Percentiles rank a stretch among this genome's conserved stretches.
Conservation (phyloP, 2,329 filamentous ascomycete genomes). For the Annulohypoxylon truncatum region DNA sequence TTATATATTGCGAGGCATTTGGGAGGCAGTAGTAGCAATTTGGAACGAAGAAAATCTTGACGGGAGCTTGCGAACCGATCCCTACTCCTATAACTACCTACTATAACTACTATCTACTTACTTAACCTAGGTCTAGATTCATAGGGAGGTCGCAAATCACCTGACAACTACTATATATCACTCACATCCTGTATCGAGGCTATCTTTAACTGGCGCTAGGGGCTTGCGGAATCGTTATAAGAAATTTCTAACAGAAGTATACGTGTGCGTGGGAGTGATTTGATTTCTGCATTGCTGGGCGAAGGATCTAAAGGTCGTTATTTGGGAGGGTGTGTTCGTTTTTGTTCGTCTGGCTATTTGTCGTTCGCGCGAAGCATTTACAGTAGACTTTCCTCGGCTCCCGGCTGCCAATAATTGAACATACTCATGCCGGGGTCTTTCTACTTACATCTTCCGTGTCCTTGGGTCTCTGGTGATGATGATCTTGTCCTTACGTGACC, state of each 20-base stretch:
- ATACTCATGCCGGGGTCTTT: constrained; percentile 8
- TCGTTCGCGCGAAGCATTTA: constrained; percentile 27
- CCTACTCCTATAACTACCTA: neutral
- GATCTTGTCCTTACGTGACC: neutral
- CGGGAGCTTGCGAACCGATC: neutral
- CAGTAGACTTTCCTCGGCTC: constrained; percentile 16
- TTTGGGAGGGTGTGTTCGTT: constrained; percentile 1
- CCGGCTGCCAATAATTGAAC: constrained; percentile 8
- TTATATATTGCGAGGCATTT: constrained; percentile 16
- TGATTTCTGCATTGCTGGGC: constrained; percentile 35
- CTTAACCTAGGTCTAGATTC: neutral
- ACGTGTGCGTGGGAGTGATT: neutral
- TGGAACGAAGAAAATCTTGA: constrained; percentile 17
- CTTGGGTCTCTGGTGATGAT: neutral
- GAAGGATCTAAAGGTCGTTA: constrained; percentile 26
- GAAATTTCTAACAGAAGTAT: constrained; percentile 8
- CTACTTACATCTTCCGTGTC: neutral
- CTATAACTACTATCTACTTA: neutral
- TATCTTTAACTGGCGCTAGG: constrained; percentile 31
- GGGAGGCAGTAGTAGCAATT: constrained; percentile 19
- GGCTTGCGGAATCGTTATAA: constrained; percentile 24
- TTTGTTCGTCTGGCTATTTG: too few relatives aligned
- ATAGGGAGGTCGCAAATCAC: neutral
- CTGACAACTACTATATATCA: neutral
- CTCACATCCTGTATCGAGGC: constrained; percentile 21